phyloP scores from a whole-genome alignment of 1,139 yeast genomes.

The Geotrichum siamense region DNA sequence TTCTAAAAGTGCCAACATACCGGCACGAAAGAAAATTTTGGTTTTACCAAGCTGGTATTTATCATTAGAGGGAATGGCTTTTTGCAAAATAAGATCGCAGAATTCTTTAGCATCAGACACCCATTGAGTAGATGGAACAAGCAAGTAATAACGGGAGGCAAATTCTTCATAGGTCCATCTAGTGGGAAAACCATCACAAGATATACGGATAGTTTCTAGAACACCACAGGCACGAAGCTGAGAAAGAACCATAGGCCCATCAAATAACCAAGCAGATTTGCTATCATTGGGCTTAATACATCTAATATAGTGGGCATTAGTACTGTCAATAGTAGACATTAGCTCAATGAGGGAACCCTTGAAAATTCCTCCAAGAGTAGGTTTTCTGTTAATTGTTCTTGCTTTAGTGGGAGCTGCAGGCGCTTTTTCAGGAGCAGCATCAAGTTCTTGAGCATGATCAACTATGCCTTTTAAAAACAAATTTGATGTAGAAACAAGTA shows the following conservation, averaged over 20 bases:
- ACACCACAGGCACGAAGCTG: slow-evolving; percentile 99
- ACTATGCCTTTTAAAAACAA: slow-evolving; percentile 57
- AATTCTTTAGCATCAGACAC: slow-evolving; percentile 51
- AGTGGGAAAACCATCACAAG: slow-evolving; percentile 97
- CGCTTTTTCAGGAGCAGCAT: slow-evolving; percentile 48
- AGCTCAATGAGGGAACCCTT: slow-evolving; percentile 86
- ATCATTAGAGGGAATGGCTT: slow-evolving; percentile 53
- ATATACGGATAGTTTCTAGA: slow-evolving; percentile 87
- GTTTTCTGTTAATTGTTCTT: slow-evolving; percentile 58
- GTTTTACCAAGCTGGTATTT: slow-evolving; percentile 78
- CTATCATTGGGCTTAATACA: slow-evolving; percentile 96
- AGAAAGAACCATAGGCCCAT: slow-evolving; percentile 88
- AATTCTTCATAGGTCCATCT: slow-evolving; percentile 94
- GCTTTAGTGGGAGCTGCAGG: slow-evolving; percentile 31
- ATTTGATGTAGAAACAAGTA: slow-evolving; percentile 62
- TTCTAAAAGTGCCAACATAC: slow-evolving; percentile 84
- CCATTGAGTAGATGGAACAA: slow-evolving; percentile 68
- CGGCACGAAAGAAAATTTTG: slow-evolving; percentile 89
- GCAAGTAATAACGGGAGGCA: slow-evolving; percentile 79
- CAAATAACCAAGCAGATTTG: slow-evolving; percentile 93
- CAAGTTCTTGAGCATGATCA: slow-evolving; percentile 54
- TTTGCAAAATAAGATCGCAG: slow-evolving; percentile 59
- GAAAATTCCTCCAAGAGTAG: slow-evolving; percentile 91
- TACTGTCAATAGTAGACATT: slow-evolving; percentile 87
- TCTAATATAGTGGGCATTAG: slow-evolving; percentile 93